These are phyloP conservation scores for Elongisporangium undulatum DNA, from an alignment of 352 stramenopile species.

Conservation along the genomic window DNA sequence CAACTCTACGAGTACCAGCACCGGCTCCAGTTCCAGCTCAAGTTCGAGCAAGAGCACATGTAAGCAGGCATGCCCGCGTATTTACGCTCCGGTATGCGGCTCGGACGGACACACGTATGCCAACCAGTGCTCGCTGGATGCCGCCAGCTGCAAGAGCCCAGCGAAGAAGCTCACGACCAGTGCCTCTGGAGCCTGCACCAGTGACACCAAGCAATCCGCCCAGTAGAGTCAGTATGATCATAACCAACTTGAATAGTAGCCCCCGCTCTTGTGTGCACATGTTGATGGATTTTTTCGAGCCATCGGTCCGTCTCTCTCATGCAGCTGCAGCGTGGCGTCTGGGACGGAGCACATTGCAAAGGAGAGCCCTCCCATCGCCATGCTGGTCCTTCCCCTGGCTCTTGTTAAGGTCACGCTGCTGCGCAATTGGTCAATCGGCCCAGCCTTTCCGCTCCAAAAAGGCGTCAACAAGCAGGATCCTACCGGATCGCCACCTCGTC, in stretches of 20 bases:
- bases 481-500: background rate
- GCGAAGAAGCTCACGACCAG: background rate
- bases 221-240: background rate
- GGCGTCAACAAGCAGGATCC: background rate
- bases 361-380: too few species aligned
- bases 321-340: too few species aligned
- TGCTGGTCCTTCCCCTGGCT: background rate
- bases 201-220: background rate
- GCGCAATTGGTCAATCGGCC: too few species aligned
- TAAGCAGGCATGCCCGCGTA: background rate
- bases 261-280: too few species aligned
- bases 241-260: background rate
- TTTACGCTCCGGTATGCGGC: slow-evolving; percentile 13
- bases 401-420: too few species aligned
- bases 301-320: background rate
- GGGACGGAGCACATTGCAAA: too few species aligned
- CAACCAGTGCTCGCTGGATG: slow-evolving; percentile 16
- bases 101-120: slow-evolving; percentile 20
- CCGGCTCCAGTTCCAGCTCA: background rate
- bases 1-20: too few species aligned
- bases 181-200: background rate
- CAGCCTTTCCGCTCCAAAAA: background rate
- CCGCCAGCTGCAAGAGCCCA: slow-evolving; percentile 4
- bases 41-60: background rate
- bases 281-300: background rate